Base-by-base conservation (phyloP, 2,329 filamentous ascomycete species). In the Penicillium sp. region DNA sequence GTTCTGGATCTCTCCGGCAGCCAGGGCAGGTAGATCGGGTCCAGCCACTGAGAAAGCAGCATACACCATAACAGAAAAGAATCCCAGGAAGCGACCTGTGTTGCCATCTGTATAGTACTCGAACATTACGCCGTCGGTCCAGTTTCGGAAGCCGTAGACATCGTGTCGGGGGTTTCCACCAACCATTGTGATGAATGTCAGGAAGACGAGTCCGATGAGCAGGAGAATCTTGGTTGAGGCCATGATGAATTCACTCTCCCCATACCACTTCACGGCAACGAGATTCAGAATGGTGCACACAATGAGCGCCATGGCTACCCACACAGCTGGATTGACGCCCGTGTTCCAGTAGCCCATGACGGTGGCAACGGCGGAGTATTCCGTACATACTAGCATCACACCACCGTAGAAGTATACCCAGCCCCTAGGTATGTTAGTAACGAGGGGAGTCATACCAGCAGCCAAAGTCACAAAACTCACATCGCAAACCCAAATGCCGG, bases 131-230 rank as follows among this genome's bases (percentile, higher is more conserved):
- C 88, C 88, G 22, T 75, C 55, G 3, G 65, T 74, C 76, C 85
- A 88, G 66, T 85, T 81, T 14, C 86, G 81, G 68, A 92, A 92
- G 1, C 89, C 89, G 54, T 89, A 88, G 1, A 78, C 76, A 61
- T 91, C 87, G 47, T 83, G 78, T 2, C 84, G 72, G 0, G 90
- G 90, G 62, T 92, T 92, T 2, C 88, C 90, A 7, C 90, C 90
- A 1, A 93, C 77, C 86, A 92, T 92, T 57, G 87, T 85, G 59
- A 94, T 81, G 67, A 94, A 89, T 4, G 90, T 92, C 73, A 89
- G 89, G 55, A 84, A 63, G 59, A 90, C 80, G 36, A 92, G 79
- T 1, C 83, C 87, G 38, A 90, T 73, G 50, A 89, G 86, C 36
- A 90, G 77, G 1, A 90, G 61, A 3, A 90, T 81, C 65, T 91